phyloP scores from a whole-genome alignment of 768 basidiomycete genomes.

The Pulveroboletus frians region DNA sequence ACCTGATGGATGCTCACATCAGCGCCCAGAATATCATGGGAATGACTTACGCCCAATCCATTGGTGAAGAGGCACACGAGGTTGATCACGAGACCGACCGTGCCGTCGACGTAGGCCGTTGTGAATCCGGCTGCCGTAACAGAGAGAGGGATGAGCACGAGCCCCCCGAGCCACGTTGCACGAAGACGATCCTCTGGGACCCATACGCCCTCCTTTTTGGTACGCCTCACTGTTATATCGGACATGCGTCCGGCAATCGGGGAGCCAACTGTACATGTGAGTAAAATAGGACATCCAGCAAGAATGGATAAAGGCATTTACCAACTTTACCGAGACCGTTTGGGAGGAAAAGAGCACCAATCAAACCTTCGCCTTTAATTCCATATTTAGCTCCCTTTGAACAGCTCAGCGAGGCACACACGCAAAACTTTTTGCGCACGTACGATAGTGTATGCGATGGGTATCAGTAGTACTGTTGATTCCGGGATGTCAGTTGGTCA shows the following conservation, averaged over 20 bases:
- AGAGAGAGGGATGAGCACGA: slow-evolving; percentile 51
- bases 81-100: slow-evolving; percentile 44
- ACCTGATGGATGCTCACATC: slow-evolving; percentile 34
- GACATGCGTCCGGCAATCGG: too few relatives aligned
- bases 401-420: background rate
- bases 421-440: background rate
- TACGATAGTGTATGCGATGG: too few relatives aligned
- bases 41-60: too few relatives aligned
- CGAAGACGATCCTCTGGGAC: slow-evolving; percentile 67
- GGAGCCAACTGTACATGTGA: too few relatives aligned
- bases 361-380: slow-evolving; percentile 20
- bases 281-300: too few relatives aligned
- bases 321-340: slow-evolving; percentile 25
- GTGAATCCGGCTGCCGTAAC: slow-evolving; percentile 44
- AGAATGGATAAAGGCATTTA: slow-evolving; percentile 6
- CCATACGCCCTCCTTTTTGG: slow-evolving; percentile 56
- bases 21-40: background rate
- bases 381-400: slow-evolving; percentile 42
- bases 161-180: slow-evolving; percentile 42
- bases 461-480: slow-evolving; percentile 35
- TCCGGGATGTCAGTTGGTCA: background rate
- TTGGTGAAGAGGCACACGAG: slow-evolving; percentile 57
- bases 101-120: slow-evolving; percentile 46
- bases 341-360: too few relatives aligned
- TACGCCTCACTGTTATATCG: too few relatives aligned